phyloP scores from a whole-genome alignment of 257 asterid species.

The Solanum neorickii region DNA sequence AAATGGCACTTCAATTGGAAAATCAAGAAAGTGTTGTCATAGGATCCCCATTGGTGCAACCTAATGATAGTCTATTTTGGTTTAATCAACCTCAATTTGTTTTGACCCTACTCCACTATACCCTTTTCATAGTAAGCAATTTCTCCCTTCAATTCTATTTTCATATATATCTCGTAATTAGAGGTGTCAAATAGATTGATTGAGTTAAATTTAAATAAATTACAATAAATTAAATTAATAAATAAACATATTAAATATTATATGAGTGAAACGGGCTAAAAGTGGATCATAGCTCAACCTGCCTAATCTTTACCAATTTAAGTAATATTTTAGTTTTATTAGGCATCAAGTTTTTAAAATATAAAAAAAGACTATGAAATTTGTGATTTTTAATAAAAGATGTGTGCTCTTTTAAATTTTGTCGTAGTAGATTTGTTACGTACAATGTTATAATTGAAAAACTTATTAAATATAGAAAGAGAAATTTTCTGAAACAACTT shows the following conservation, averaged over 20 bases:
- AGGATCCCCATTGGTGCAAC: slow-evolving; percentile 65
- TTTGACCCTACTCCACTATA: slow-evolving; percentile 49
- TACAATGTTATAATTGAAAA: neutral
- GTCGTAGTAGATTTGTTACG: neutral
- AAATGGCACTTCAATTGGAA: slow-evolving; percentile 51
- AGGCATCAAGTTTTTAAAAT: neutral
- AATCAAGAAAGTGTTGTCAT: slow-evolving; percentile 23
- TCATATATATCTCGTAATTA: neutral
- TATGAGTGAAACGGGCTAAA: neutral
- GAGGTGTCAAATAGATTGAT: neutral
- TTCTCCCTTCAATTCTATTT: neutral
- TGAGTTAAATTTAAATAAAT: neutral
- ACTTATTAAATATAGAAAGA: neutral
- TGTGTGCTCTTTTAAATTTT: neutral
- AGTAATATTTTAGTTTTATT: neutral
- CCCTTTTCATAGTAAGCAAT: slow-evolving; percentile 46
- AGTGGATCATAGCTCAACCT: neutral
- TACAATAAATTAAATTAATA: neutral
- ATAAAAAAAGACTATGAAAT: neutral
- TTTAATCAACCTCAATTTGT: slow-evolving; percentile 49
- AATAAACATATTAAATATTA: neutral
- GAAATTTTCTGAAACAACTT: neutral
- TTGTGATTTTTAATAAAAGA: neutral
- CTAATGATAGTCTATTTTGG: slow-evolving; percentile 55
- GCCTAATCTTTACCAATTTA: neutral